phyloP scores from a whole-genome alignment of 208 protist genomes.

The Naegleria fowleri region DNA sequence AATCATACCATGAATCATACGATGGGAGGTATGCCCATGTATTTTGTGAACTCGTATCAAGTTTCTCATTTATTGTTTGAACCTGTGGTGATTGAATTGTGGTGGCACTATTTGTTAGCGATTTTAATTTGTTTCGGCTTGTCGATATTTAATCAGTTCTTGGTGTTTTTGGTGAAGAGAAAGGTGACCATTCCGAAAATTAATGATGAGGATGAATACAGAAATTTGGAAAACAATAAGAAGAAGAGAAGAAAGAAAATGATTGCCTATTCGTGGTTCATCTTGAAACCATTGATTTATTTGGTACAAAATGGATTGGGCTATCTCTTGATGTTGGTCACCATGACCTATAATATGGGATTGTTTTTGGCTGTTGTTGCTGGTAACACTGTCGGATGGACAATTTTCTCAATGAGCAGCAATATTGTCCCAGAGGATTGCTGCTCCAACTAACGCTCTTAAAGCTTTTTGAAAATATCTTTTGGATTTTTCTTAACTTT shows the following conservation, averaged over 20 bases:
- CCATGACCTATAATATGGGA: slow-evolving; percentile 10
- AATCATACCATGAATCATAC: neutral
- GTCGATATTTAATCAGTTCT: neutral
- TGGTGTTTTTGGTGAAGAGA: neutral
- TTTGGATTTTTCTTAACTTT: no score
- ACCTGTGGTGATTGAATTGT: neutral
- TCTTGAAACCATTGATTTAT: neutral
- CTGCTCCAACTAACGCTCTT: neutral
- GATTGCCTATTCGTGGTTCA: neutral
- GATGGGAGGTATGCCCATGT: neutral
- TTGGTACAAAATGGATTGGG: neutral
- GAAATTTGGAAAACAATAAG: neutral
- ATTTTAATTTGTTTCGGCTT: neutral
- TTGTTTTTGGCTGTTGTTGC: slow-evolving; percentile 4
- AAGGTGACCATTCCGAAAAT: neutral
- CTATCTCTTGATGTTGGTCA: neutral
- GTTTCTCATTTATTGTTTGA: neutral
- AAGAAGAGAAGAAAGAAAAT: neutral
- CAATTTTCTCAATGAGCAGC: neutral
- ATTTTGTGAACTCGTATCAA: neutral
- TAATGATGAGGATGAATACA: neutral
- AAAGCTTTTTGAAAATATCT: no score
- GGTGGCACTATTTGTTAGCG: neutral
- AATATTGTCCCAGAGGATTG: neutral
- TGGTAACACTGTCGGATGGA: slow-evolving; percentile 14